Evolutionary conservation across 2,329 filamentous ascomycete genomes (phyloP).

Genomic region (Diaporthe citriasiana): DNA sequence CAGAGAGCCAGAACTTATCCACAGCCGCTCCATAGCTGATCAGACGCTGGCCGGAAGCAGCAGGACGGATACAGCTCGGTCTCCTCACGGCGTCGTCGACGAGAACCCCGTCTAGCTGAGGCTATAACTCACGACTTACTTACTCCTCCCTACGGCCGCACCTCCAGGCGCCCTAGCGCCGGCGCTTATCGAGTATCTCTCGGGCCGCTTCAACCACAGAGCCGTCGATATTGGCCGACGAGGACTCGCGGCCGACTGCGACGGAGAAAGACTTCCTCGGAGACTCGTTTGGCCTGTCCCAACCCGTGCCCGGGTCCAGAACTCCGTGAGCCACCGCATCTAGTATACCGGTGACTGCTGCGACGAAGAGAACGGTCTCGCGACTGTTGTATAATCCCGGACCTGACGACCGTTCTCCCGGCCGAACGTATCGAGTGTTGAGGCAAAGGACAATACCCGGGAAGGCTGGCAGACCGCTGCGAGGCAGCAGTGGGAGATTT

Average conservation of each 20-base stretch:
- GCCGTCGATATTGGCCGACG: background rate
- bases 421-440: constrained; percentile 2
- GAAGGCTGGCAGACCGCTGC: constrained; percentile 29
- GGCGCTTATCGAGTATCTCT: background rate
- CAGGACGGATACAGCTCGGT: constrained; percentile 10
- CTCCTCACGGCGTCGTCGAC: background rate
- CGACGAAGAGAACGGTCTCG: background rate
- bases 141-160: constrained; percentile 10
- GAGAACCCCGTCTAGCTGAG: constrained; percentile 12
- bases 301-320: background rate
- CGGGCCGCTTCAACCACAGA: background rate
- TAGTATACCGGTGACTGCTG: background rate
- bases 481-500: constrained; percentile 13
- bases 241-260: too few relatives aligned
- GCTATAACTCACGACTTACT: background rate
- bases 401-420: background rate
- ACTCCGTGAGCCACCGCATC: background rate
- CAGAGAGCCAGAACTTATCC: background rate
- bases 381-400: background rate
- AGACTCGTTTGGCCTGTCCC: background rate
- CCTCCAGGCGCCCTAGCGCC: background rate
- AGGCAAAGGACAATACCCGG: constrained; percentile 1
- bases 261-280: background rate
- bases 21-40: background rate
- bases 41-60: background rate